Base-by-base conservation (phyloP, 495 filamentous ascomycete species). In the Apiosordaria backusii region DNA sequence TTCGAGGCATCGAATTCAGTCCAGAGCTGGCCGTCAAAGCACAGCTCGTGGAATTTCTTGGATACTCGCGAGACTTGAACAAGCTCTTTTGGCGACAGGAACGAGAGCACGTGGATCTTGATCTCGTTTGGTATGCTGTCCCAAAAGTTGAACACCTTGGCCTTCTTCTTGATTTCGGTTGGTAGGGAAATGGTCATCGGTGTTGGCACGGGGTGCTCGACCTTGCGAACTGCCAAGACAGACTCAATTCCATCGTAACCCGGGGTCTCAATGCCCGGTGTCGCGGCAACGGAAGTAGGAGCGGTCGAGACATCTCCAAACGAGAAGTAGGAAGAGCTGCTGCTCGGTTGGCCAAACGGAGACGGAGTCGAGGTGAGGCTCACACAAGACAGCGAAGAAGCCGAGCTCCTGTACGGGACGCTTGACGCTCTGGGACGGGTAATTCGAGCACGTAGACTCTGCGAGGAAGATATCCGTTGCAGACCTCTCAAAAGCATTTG, bases 21-120 rank as follows among this genome's bases (percentile, higher is more conserved):
- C 95, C 95, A 99, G 19, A 99, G 79, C 77, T 99, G 95, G 7
- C 95, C 95, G 75, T 99, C 95, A 68, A 92, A 97, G 78, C 94
- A 97, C 81, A 92, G 89, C 35, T 84, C 79, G 75, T 97, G 82
- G 84, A 95, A 98, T 18, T 83, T 74, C 71, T 87, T 92, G 71
- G 87, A 92, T n/a, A 96, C 90, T 16, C 84, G 77, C 4, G 95
- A 96, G 58, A 85, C 87, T 62, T 90, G 87, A 10, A 98, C 86
- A 58, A 99, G 86, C 73, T 98, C 89, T 70, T 87, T 91, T 13
- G 94, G 93, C 26, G 79, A 83, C 26, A 98, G 78, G 71, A 89
- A 92, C 4, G 84, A 81, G 64, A 99, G 84, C 61, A 98, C 87
- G 45, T 88, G 76, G 67, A 95, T 84, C 70, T 88, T 89, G 62